Percentiles rank a stretch among this genome's conserved stretches.
Evolutionary conservation across 1,284 basidiomycete genomes (phyloP).

Genomic region (Tilletia indica): DNA sequence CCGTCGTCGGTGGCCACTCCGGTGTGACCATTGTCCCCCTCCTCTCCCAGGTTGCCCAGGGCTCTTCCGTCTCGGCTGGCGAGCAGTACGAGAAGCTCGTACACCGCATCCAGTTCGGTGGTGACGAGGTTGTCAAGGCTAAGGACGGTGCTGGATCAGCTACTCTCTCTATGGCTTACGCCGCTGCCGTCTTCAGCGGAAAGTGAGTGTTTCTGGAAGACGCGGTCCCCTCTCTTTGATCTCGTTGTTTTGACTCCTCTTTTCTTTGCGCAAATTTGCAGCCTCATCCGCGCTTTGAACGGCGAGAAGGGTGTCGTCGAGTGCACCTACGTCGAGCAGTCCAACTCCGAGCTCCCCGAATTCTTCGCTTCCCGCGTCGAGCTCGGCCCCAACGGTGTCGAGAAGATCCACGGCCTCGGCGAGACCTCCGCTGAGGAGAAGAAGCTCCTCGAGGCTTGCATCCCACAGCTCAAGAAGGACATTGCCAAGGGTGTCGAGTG

Average conservation of each 20-base stretch:
- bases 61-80: constrained; percentile 59
- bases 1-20: constrained; percentile 94
- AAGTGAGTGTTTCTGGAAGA: constrained; percentile 72
- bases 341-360: constrained; percentile 68
- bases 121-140: constrained; percentile 88
- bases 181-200: constrained; percentile 63
- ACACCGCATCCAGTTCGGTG: constrained; percentile 87
- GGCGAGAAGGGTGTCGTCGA: constrained; percentile 83
- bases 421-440: constrained; percentile 52
- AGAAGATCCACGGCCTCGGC: constrained; percentile 53
- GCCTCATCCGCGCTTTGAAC: constrained; percentile 75
- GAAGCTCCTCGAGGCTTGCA: constrained; percentile 53
- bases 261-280: background rate
- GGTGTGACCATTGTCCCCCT: constrained; percentile 95
- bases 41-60: constrained; percentile 81
- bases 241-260: too few species aligned
- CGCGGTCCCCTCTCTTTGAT: background rate
- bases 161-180: constrained; percentile 83
- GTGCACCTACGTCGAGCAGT: constrained; percentile 74
- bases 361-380: constrained; percentile 54
- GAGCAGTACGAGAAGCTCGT: constrained; percentile 61
- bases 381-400: constrained; percentile 52
- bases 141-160: constrained; percentile 84
- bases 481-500: constrained; percentile 54
- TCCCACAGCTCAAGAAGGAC: constrained; percentile 56